Percentiles rank a stretch among this genome's conserved stretches.
Evolutionary conservation across 2,329 filamentous ascomycete genomes (phyloP).

Genomic region (Colletotrichum truncatum): DNA sequence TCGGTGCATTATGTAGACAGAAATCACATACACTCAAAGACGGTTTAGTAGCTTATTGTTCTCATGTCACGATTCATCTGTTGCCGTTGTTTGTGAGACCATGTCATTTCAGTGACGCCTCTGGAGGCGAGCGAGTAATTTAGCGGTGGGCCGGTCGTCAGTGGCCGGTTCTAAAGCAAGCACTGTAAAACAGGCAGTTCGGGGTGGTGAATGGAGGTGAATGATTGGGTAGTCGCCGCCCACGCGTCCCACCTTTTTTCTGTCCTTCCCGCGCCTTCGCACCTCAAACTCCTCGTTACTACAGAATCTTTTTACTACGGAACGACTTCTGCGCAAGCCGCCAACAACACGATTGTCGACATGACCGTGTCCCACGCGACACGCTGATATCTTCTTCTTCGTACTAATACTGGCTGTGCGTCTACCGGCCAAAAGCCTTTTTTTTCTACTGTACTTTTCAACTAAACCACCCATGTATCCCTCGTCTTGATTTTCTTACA

Average conservation of each 20-base stretch:
- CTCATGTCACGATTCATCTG: background rate
- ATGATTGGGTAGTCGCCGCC: conserved; percentile 20
- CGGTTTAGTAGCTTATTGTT: background rate
- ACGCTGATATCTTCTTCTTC: conserved; percentile 1
- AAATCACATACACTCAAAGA: conserved; percentile 20
- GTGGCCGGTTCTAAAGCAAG: conserved; percentile 6
- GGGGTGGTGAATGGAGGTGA: background rate
- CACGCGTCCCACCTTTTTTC: conserved; percentile 30
- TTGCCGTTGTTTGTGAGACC: background rate
- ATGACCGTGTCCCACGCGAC: conserved; percentile 24
- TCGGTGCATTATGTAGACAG: conserved; percentile 23
- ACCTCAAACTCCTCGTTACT: conserved; percentile 25
- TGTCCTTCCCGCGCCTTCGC: conserved; percentile 29
- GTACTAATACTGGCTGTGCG: background rate
- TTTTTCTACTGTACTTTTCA: conserved; percentile 16
- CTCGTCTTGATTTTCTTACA: conserved; percentile 24
- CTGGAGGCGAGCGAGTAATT: conserved; percentile 17
- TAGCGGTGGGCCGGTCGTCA: background rate
- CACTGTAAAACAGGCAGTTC: conserved; percentile 16
- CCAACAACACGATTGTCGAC: conserved; percentile 10
- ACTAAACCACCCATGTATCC: conserved; percentile 26
- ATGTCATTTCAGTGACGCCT: background rate
- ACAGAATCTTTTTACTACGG: conserved; percentile 27
- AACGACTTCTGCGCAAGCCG: conserved; percentile 18
- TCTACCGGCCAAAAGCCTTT: background rate